phyloP scores from a whole-genome alignment of 371 early-diverging fungal species.

The Funneliformis caledonium region DNA sequence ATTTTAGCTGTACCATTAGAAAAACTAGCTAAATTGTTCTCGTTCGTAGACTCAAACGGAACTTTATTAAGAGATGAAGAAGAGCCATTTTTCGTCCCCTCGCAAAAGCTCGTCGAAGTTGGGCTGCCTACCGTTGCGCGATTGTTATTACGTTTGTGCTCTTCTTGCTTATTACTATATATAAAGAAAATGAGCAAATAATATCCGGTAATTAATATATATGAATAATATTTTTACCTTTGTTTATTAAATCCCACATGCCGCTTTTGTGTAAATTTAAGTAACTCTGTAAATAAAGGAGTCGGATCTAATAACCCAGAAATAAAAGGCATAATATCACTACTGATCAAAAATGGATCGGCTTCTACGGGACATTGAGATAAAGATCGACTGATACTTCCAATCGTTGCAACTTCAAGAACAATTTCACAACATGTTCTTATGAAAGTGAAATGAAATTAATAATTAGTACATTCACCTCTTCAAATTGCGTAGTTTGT shows the following conservation, averaged over 20 bases:
- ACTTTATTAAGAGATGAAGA: neutral
- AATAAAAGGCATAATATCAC: conserved; percentile 50
- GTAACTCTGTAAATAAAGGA: conserved; percentile 42
- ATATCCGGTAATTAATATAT: neutral
- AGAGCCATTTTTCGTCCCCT: neutral
- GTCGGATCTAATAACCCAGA: conserved; percentile 44
- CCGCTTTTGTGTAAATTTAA: conserved; percentile 45
- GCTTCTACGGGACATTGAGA: conserved; percentile 45
- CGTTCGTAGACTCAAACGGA: neutral
- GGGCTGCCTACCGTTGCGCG: neutral
- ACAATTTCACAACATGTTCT: conserved; percentile 50
- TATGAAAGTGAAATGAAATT: neutral
- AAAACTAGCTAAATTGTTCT: conserved; percentile 6
- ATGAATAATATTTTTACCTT: neutral
- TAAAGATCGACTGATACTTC: conserved; percentile 48
- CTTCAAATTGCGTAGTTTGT: neutral
- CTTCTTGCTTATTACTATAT: conserved; percentile 16
- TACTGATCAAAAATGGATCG: conserved; percentile 47
- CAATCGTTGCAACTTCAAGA: conserved; percentile 52
- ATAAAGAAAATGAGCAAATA: conserved; percentile 41
- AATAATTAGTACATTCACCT: neutral
- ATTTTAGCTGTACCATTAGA: neutral
- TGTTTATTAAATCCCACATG: conserved; percentile 38
- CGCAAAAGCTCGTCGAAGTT: neutral
- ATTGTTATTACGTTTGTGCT: conserved; percentile 12